These are phyloP conservation scores for Talaromyces sp. DNA, from an alignment of 2,329 filamentous ascomycete genomes.

Conservation along the genomic window DNA sequence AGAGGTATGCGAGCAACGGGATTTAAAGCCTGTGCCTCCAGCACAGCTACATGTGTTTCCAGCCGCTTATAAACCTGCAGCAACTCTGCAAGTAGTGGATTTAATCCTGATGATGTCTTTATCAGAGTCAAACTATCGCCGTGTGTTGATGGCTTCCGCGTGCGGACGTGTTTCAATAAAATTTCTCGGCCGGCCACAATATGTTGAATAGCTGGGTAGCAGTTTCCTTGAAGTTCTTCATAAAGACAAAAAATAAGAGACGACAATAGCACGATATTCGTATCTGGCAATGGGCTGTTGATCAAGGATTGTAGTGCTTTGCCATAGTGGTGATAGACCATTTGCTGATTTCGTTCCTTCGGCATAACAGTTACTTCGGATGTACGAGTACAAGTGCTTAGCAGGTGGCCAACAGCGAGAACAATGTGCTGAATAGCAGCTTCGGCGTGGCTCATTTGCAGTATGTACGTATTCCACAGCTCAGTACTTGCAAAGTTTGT, in stretches of 20 bases:
- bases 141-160: not conserved
- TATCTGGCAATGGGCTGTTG: slow-evolving; percentile 6
- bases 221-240: slow-evolving; percentile 15
- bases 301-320: slow-evolving; percentile 2
- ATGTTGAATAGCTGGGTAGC: slow-evolving; percentile 12
- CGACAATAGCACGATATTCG: slow-evolving; percentile 9
- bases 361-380: not conserved
- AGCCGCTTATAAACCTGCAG: slow-evolving; percentile 7
- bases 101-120: not conserved
- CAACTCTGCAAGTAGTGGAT: slow-evolving; percentile 10
- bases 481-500: slow-evolving; percentile 8
- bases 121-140: slow-evolving; percentile 4
- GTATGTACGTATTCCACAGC: slow-evolving; percentile 11
- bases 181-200: slow-evolving; percentile 10
- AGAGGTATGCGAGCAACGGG: slow-evolving; percentile 8
- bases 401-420: slow-evolving; percentile 10
- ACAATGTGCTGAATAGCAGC: slow-evolving; percentile 13
- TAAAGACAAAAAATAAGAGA: slow-evolving; percentile 11
- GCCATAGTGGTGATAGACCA: slow-evolving; percentile 9
- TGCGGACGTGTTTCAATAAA: not conserved
- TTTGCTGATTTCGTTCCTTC: not conserved
- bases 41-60: slow-evolving; percentile 11
- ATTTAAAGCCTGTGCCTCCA: slow-evolving; percentile 6
- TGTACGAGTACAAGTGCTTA: not conserved
- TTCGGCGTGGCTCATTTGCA: slow-evolving; percentile 14